Evolutionary conservation across 768 basidiomycete species (phyloP), one percentile per base, ranked within the genome.

Genomic region (Fibroporia radiculosa): DNA sequence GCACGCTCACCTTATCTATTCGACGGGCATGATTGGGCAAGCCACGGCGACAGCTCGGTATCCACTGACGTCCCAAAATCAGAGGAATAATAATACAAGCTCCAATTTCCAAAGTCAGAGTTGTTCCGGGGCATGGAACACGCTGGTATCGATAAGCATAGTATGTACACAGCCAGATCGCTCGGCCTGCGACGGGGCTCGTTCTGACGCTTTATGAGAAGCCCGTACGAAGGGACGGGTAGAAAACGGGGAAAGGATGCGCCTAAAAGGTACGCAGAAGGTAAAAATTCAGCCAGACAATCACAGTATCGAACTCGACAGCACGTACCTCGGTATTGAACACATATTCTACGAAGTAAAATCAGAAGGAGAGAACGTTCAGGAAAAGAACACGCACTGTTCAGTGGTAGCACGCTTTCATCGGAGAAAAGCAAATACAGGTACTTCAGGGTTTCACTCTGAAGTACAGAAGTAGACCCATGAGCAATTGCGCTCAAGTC

Each of bases 381-480:
- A 13, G 28, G 20, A 41, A 29, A 44, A 32, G 3, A 10, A 14
- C 41, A 78, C 85, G 60, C 54, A 91, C 88, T 67, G 43, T 79
- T 74, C 47, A 95, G 59, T 1, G 93, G 81, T 32, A 95, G 64
- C n/a, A 81, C 73, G 23, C 61, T 69, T 6, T 73, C 71, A 55
- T 90, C 87, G 44, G 81, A 77, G 61, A 95, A 98, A 3, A 96
- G 66, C 51, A 95, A 63, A 62, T 84, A 96, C 18, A 98, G 71
- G 64, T 96, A 96, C 62, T 97, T 93, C 48, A 93, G 64, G 5
- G 89, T 93, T 63, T 92, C 89, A 53, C 85, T 84, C 89, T 90
- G 57, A 13, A 35, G 36, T 31, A 37, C 2, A 48, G 40, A 26
- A 4, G 16, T 8, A 26, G n/a, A 4, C 25, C 11, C 18, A 27